Evolutionary conservation across 2,329 filamentous ascomycete species (phyloP).

Genomic region (Scedosporium dehoogii): DNA sequence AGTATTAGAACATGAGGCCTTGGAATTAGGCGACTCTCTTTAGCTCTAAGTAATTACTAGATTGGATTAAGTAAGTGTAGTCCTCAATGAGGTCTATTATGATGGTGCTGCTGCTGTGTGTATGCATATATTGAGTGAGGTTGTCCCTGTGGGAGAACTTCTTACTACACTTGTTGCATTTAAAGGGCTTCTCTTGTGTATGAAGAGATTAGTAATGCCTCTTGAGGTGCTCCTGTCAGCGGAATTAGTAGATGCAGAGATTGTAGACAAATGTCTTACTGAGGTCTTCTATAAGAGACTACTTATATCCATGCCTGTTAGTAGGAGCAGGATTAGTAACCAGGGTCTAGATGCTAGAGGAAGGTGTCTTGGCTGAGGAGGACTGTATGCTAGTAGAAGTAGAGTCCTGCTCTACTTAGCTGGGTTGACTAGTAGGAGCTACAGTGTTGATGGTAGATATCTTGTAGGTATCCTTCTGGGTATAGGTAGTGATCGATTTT

Average conservation of each 20-base stretch:
- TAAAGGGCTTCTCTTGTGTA: conserved; percentile 97
- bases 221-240: conserved; percentile 96
- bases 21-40: too few relatives aligned
- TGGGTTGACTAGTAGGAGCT: conserved; percentile 23
- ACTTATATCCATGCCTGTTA: conserved; percentile 93
- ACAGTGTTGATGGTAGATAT: conserved; percentile 33
- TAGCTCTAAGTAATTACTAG: too few relatives aligned
- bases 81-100: too few relatives aligned
- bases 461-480: conserved; percentile 29
- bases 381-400: conserved; percentile 24
- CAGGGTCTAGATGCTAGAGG: conserved; percentile 33
- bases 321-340: conserved; percentile 44
- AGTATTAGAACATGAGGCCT: too few relatives aligned
- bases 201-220: conserved; percentile 97
- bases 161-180: conserved; percentile 96
- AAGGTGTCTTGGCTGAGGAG: conserved; percentile 27
- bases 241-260: conserved; percentile 92
- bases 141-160: conserved; percentile 98
- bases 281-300: conserved; percentile 93
- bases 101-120: conserved; percentile 84
- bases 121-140: conserved; percentile 88
- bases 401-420: conserved; percentile 20
- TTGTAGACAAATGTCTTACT: conserved; percentile 98
- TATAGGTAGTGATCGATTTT: conserved; percentile 28
- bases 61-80: too few relatives aligned